These are phyloP conservation scores for Ormosia semicastrata DNA, from an alignment of 306 rosid genomes.

Conservation along the genomic window DNA sequence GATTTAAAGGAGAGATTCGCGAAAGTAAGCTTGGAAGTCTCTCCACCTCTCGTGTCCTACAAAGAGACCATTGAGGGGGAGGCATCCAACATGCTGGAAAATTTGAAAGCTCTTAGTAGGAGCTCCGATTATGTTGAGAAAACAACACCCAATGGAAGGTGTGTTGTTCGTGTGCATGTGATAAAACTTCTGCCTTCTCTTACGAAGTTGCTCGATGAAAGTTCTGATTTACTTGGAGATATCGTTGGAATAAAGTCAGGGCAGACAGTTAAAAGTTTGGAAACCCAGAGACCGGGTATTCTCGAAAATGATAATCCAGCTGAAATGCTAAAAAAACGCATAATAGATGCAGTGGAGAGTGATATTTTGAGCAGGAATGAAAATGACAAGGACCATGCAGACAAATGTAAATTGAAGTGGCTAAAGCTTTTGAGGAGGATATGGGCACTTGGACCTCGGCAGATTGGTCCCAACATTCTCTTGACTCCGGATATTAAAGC, in stretches of 20 bases:
- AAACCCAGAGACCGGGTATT: slow-evolving; percentile 41
- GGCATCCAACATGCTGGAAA: slow-evolving; percentile 49
- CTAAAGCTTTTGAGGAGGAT: slow-evolving; percentile 67
- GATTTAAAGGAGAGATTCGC: slow-evolving; percentile 94
- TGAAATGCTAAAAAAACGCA: slow-evolving; percentile 56
- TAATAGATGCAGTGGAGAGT: slow-evolving; percentile 65
- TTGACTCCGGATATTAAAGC: slow-evolving; percentile 59
- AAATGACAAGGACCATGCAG: slow-evolving; percentile 56
- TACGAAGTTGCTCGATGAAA: slow-evolving; percentile 78
- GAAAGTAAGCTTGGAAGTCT: slow-evolving; percentile 72
- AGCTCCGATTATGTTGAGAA: slow-evolving; percentile 67
- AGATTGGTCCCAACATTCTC: slow-evolving; percentile 76
- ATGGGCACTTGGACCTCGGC: slow-evolving; percentile 89
- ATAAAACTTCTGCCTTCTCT: slow-evolving; percentile 72
- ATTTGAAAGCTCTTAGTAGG: slow-evolving; percentile 48
- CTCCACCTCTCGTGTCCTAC: slow-evolving; percentile 83
- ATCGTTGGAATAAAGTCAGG: slow-evolving; percentile 56
- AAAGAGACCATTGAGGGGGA: slow-evolving; percentile 87
- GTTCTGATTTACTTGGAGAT: slow-evolving; percentile 61
- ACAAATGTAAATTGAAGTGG: slow-evolving; percentile 67
- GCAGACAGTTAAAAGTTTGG: slow-evolving; percentile 45
- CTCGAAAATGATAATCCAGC: slow-evolving; percentile 45
- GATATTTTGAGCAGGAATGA: slow-evolving; percentile 51
- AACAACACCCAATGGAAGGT: slow-evolving; percentile 74
- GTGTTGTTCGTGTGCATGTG: slow-evolving; percentile 69